A percentile compares a stretch with the other conserved stretches of the same genome.
These are phyloP conservation scores for Penicillium silybi DNA, from an alignment of 495 filamentous ascomycete genomes.

Conservation along the genomic window DNA sequence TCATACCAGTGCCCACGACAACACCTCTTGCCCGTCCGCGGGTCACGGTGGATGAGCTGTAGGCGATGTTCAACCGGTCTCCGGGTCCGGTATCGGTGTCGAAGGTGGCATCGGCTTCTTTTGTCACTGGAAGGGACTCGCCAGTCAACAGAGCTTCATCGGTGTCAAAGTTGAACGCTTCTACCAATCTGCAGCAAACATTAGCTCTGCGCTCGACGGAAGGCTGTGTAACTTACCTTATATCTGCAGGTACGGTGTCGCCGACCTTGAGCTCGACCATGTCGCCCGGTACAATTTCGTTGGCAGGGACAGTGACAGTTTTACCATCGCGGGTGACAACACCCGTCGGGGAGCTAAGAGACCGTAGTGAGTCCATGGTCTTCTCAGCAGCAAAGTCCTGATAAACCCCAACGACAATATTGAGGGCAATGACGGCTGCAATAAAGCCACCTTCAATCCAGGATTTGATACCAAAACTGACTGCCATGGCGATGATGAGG, in stretches of 20 bases:
- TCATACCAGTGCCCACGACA: constrained; percentile 68
- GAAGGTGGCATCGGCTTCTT: constrained; percentile 45
- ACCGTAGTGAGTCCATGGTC: constrained; percentile 69
- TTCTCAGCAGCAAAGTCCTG: constrained; percentile 72
- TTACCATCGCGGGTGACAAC: constrained; percentile 52
- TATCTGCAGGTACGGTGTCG: constrained; percentile 77
- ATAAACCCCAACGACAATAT: constrained; percentile 65
- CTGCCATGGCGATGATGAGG: constrained; percentile 64
- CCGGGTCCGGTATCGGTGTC: constrained; percentile 56
- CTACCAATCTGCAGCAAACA: constrained; percentile 43
- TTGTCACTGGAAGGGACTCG: constrained; percentile 70
- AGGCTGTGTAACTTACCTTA: constrained; percentile 28
- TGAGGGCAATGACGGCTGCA: constrained; percentile 59
- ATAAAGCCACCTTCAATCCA: constrained; percentile 72
- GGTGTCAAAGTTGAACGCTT: constrained; percentile 67
- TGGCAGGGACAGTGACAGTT: constrained; percentile 48
- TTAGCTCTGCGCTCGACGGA: constrained; percentile 1
- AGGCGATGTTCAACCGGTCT: constrained; percentile 68
- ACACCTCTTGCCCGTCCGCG: constrained; percentile 66
- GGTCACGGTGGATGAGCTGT: constrained; percentile 67
- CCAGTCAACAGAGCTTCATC: constrained; percentile 74
- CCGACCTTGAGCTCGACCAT: constrained; percentile 77
- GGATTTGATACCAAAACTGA: constrained; percentile 63
- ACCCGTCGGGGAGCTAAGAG: constrained; percentile 59
- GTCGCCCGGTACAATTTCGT: constrained; percentile 59